Base-by-base conservation (phyloP, 441 rosid genomes). In the Melastoma candidum region DNA sequence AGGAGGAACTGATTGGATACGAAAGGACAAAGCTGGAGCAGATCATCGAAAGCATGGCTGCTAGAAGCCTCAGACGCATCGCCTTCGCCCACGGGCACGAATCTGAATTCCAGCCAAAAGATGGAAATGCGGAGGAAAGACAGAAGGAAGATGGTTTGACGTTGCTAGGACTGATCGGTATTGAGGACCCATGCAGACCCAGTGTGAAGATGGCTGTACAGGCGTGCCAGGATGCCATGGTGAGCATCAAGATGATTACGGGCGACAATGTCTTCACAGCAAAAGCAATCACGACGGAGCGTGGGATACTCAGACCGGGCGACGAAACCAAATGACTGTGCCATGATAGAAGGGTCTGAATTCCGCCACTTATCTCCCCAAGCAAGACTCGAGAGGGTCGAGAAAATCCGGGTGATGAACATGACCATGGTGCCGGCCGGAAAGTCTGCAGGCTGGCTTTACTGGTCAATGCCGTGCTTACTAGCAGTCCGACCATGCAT, bases 401-500 rank as follows among this genome's bases (percentile, higher is more conserved):
- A 46, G 5, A 46, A 46, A 17, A 46, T 46, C 12, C 48, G 48
- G 12, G 48, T 46, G 48, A 46, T 46, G 48, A 76, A 76, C n/a
- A 79, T 22, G 14, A 68, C 54, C 0, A 60, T 76, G 4, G 74
- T 50, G 7, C 27, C 13, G 24, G 13, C 47, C 2, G 67, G 51
- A 26, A 47, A 64, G n/a, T 22, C 2, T 6, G 27, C 17, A 5
- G 12, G 3, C 11, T 8, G 44, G 29, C 26, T 3, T 26, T 29
- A 10, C 12, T 12, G 1, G 32, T 3, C 47, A 14, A 54, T 1
- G 4, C 54, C 36, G 49, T 65, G 49, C 71, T 64, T n/a, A 76
- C 69, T 5, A 71, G 45, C 12, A 68, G 64, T 17, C 68, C 81
- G 11, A 64, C 46, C 0, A 77, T 61, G 62, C 71, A 68, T 0